Percentiles rank a stretch among this genome's conserved stretches.
phyloP scores from a whole-genome alignment of 352 stramenopile species.

The Elongisporangium anandrum region DNA sequence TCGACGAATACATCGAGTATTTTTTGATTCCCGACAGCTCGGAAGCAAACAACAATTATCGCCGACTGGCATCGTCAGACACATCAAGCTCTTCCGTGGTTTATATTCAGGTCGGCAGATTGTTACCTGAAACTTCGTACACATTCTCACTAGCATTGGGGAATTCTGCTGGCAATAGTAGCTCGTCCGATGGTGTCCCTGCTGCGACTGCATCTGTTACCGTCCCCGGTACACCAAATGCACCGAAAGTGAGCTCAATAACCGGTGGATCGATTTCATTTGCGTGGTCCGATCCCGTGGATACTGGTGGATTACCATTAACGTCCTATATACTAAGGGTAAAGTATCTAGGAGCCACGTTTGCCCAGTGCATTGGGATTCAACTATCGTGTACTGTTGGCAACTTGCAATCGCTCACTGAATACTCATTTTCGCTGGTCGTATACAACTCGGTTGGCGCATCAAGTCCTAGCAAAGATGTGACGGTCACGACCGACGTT shows the following conservation, averaged over 20 bases:
- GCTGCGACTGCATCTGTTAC: slow-evolving; percentile 15
- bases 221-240: slow-evolving; percentile 19
- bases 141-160: slow-evolving; percentile 30
- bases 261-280: slow-evolving; percentile 43
- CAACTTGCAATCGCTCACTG: slow-evolving; percentile 31
- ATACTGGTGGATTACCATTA: slow-evolving; percentile 44
- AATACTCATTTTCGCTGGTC: slow-evolving; percentile 34
- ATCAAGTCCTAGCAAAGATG: slow-evolving; percentile 16
- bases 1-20: not conserved
- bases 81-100: slow-evolving; percentile 1
- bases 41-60: not conserved
- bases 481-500: slow-evolving; percentile 18
- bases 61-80: not conserved
- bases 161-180: slow-evolving; percentile 28
- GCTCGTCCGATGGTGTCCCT: slow-evolving; percentile 4
- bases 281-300: slow-evolving; percentile 38
- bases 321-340: slow-evolving; percentile 33
- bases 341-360: slow-evolving; percentile 7
- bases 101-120: slow-evolving; percentile 34
- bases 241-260: slow-evolving; percentile 11
- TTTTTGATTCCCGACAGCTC: not conserved
- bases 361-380: slow-evolving; percentile 36
- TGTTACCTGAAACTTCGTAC: slow-evolving; percentile 38
- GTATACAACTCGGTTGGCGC: slow-evolving; percentile 31
- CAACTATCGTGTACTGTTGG: slow-evolving; percentile 30